Conservation (phyloP, 139 green algal species). For the Chlorella sp. region DNA sequence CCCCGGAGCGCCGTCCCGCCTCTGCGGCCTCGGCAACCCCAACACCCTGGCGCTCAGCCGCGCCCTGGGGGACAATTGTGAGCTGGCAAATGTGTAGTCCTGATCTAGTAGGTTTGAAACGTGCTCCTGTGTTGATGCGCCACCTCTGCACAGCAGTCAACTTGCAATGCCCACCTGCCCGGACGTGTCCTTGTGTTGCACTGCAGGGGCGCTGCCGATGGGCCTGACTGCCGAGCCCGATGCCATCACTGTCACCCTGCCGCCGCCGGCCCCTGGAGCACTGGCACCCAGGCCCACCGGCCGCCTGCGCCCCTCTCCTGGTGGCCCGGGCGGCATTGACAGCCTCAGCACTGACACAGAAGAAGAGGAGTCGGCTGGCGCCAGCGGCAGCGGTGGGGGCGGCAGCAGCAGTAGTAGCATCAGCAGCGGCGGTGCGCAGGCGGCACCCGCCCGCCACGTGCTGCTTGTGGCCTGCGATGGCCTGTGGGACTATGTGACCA, state of each 20-base stretch:
- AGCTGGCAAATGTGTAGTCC: neutral
- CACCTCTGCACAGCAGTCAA: neutral
- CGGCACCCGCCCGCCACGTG: constrained; percentile 3
- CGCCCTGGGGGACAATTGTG: constrained; percentile 16
- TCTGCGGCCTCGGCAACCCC: neutral
- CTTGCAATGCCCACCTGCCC: neutral
- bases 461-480: neutral
- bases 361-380: too few species aligned
- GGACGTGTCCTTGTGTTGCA: neutral
- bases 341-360: neutral
- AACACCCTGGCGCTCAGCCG: constrained; percentile 14
- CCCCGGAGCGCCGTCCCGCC: neutral
- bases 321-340: neutral
- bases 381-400: neutral
- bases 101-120: neutral
- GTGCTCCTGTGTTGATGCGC: neutral
- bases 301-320: neutral
- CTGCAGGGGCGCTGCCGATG: constrained; percentile 24
- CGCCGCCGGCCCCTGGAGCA: neutral
- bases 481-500: too few species aligned
- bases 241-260: constrained; percentile 6
- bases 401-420: neutral
- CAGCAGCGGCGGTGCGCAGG: neutral
- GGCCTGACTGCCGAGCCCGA: constrained; percentile 13
- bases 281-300: too few species aligned